Evolutionary conservation across 768 basidiomycete species (phyloP).

Genomic region (Amanita exitialis): DNA sequence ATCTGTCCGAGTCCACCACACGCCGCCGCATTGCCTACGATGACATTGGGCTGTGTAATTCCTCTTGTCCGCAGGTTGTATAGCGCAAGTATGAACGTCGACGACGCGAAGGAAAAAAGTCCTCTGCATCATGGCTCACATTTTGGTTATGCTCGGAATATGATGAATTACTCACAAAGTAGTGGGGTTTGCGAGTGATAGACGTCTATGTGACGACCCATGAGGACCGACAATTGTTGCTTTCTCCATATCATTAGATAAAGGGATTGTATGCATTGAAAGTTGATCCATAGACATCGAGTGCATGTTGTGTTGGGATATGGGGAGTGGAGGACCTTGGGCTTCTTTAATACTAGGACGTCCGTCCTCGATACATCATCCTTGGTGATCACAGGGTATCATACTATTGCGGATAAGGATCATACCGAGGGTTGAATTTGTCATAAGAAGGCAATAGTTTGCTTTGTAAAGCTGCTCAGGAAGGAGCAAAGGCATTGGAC

Average conservation of each 20-base stretch:
- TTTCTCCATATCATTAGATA: constrained; percentile 1
- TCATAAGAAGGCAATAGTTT: neutral
- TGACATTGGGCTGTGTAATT: constrained; percentile 38
- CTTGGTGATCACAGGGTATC: neutral
- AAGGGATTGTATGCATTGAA: neutral
- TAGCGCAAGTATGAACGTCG: constrained; percentile 57
- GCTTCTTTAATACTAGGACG: neutral
- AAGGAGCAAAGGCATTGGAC: neutral
- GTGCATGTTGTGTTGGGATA: neutral
- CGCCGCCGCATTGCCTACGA: constrained; percentile 62
- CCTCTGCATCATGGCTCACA: constrained; percentile 26
- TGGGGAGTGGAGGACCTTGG: too few relatives aligned
- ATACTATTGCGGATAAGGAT: neutral
- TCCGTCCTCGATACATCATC: too few relatives aligned
- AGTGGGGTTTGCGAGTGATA: constrained; percentile 38
- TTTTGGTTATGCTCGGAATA: neutral
- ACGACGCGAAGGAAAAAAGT: constrained; percentile 55
- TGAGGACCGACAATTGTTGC: neutral
- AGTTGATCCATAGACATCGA: too few relatives aligned
- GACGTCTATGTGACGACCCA: neutral
- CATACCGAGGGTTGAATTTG: constrained; percentile 4
- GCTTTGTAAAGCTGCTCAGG: neutral
- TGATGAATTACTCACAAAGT: constrained; percentile 24
- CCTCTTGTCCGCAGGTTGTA: constrained; percentile 40
- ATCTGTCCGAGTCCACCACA: constrained; percentile 62